A percentile compares a stretch with the other conserved stretches of the same genome.
These are phyloP conservation scores for Pyrus hybrid DNA, from an alignment of 331 rosid species.

Conservation along the genomic window DNA sequence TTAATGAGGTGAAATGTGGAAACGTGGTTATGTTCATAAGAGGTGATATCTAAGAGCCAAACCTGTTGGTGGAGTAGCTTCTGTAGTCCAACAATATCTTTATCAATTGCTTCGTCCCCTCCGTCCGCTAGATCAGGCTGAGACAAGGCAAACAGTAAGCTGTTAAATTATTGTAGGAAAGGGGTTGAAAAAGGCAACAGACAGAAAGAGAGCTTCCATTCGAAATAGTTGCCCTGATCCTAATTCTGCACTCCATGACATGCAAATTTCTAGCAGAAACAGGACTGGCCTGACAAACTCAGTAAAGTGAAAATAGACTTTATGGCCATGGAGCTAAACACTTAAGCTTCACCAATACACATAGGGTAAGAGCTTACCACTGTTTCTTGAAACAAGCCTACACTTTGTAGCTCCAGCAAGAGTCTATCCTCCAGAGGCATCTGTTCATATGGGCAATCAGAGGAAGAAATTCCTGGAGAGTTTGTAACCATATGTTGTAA, in stretches of 20 bases:
- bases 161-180: constrained; percentile 6
- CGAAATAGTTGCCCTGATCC: background rate
- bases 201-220: background rate
- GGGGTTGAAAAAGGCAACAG: constrained; percentile 2
- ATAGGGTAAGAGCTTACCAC: constrained; percentile 50
- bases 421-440: constrained; percentile 58
- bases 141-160: constrained; percentile 17
- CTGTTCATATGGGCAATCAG: constrained; percentile 35
- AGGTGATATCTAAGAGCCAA: constrained; percentile 4
- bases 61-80: constrained; percentile 62
- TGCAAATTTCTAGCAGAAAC: background rate
- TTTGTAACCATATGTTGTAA: constrained; percentile 20
- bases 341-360: background rate
- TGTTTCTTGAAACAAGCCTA: constrained; percentile 65
- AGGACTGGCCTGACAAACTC: background rate
- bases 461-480: constrained; percentile 28
- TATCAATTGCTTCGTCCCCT: constrained; percentile 56
- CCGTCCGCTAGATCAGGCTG: constrained; percentile 86
- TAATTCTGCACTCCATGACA: background rate
- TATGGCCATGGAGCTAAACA: background rate
- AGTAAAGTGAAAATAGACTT: background rate
- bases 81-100: constrained; percentile 56
- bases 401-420: constrained; percentile 68
- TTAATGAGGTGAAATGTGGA: background rate
- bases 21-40: background rate